Evolutionary conservation across 345 rosid genomes (phyloP).

Genomic region (Syzygium grande): DNA sequence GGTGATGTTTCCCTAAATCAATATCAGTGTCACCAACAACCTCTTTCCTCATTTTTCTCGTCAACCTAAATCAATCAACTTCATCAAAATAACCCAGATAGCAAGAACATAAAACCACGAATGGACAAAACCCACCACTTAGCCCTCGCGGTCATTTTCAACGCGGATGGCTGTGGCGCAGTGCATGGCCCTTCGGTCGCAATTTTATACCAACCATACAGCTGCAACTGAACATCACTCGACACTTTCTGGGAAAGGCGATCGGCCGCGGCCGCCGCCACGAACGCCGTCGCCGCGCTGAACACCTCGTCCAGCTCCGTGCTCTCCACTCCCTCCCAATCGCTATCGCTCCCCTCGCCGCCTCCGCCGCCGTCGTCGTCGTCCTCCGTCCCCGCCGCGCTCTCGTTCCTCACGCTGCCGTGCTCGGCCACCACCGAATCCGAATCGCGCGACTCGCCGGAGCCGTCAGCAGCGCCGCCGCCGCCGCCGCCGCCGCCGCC

Average conservation of each 20-base stretch:
- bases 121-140: constrained; percentile 46
- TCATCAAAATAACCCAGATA: neutral
- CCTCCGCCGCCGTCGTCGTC: constrained; percentile 18
- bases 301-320: constrained; percentile 83
- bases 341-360: constrained; percentile 28
- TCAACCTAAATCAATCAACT: neutral
- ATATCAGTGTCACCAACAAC: neutral
- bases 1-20: neutral
- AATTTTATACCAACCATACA: constrained; percentile 83
- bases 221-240: constrained; percentile 62
- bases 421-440: constrained; percentile 68
- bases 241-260: constrained; percentile 54
- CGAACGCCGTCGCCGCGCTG: constrained; percentile 76
- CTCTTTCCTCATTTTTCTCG: neutral
- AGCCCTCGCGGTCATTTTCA: constrained; percentile 91
- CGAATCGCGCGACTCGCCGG: constrained; percentile 15
- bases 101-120: neutral
- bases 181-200: constrained; percentile 89
- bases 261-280: constrained; percentile 68
- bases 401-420: constrained; percentile 68
- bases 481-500: neutral
- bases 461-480: neutral
- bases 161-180: constrained; percentile 77
- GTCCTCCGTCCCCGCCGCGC: constrained; percentile 26
- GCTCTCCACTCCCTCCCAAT: constrained; percentile 97